phyloP scores from a whole-genome alignment of 176 grass and related monocot species.

The Oryza meyeriana region DNA sequence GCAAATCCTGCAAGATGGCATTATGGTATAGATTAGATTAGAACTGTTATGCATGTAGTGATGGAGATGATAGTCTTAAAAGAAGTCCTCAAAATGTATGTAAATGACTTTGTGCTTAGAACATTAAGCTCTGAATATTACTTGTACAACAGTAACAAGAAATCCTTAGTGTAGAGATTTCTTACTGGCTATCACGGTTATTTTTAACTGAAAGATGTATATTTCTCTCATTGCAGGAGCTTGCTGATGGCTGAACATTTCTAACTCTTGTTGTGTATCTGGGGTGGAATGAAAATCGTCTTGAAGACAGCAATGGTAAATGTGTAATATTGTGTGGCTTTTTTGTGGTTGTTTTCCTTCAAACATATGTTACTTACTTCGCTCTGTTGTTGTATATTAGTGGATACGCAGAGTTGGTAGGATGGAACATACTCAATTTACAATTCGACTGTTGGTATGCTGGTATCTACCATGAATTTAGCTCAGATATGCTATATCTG shows the following conservation, averaged over 20 bases:
- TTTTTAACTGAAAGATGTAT: not conserved
- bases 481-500: not conserved
- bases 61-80: not conserved
- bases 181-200: not conserved
- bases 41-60: not conserved
- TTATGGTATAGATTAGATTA: not conserved
- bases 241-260: not conserved
- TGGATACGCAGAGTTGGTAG: slow-evolving; percentile 17
- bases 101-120: not conserved
- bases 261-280: slow-evolving; percentile 33
- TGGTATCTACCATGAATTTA: not conserved
- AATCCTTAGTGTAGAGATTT: not conserved
- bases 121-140: not conserved
- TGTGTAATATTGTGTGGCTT: slow-evolving; percentile 1
- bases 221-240: slow-evolving; percentile 25
- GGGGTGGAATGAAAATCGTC: not conserved
- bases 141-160: not conserved
- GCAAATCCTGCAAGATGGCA: not conserved
- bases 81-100: not conserved
- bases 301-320: slow-evolving; percentile 24
- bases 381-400: slow-evolving; percentile 17
- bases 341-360: not conserved
- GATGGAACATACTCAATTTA: not conserved
- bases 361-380: slow-evolving; percentile 15
- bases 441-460: not conserved